Conservation (phyloP, 2,329 filamentous ascomycete species). For the Dothideomycetes sp. region DNA sequence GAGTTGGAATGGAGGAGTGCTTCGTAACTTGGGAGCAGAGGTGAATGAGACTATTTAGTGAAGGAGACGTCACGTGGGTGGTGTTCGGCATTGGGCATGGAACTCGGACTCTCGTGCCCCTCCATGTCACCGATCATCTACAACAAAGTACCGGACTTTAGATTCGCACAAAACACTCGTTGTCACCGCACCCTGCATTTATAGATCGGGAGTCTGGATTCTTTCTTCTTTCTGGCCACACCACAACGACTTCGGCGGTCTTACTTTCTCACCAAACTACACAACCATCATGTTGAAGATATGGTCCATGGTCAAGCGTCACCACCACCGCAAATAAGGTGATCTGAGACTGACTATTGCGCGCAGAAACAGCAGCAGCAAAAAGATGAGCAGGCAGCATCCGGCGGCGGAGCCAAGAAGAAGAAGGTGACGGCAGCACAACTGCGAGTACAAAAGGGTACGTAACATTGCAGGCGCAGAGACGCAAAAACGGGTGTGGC, state of each 20-base stretch:
- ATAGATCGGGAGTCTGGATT: too few species aligned
- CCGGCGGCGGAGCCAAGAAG: constrained; percentile 60
- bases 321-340: constrained; percentile 4
- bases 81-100: too few species aligned
- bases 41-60: too few species aligned
- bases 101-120: too few species aligned
- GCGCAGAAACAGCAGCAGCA: constrained; percentile 69
- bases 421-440: constrained; percentile 98
- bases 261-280: background rate
- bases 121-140: too few species aligned
- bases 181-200: too few species aligned
- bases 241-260: constrained; percentile 7
- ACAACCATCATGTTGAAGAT: constrained; percentile 82
- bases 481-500: background rate
- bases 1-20: too few species aligned
- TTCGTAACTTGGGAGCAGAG: too few species aligned
- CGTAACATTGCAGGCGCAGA: background rate
- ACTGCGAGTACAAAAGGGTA: constrained; percentile 91
- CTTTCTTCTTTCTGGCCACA: background rate
- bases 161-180: too few species aligned
- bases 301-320: constrained; percentile 90
- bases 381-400: constrained; percentile 75
- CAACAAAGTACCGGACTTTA: too few species aligned
- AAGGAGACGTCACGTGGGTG: too few species aligned
- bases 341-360: constrained; percentile 15